Conservation (phyloP, 331 rosid species). For the Cydonia oblonga region DNA sequence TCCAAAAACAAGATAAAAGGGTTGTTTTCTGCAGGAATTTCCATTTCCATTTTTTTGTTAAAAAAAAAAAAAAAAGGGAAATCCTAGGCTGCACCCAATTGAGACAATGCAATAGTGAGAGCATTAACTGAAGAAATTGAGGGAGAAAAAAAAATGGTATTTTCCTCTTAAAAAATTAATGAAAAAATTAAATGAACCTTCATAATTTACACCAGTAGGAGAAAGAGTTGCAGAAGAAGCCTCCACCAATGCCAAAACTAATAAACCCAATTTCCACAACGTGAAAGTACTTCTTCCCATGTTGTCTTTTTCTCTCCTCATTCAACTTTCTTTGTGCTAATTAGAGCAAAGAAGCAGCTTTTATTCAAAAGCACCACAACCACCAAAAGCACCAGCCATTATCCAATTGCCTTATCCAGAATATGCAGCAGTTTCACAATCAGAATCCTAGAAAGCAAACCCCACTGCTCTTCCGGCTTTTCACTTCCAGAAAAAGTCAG, state of each 20-base stretch:
- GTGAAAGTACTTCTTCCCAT: constrained; percentile 34
- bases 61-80: no score
- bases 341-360: constrained; percentile 10
- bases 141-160: not conserved
- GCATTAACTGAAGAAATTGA: constrained; percentile 2
- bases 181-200: constrained; percentile 54
- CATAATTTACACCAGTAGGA: constrained; percentile 91
- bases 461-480: constrained; percentile 6
- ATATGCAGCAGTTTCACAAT: constrained; percentile 19
- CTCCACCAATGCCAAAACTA: constrained; percentile 41
- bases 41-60: not conserved
- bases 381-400: constrained; percentile 30
- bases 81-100: not conserved
- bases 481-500: constrained; percentile 5
- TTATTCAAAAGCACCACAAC: constrained; percentile 28
- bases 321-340: constrained; percentile 18
- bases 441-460: constrained; percentile 32
- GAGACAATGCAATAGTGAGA: not conserved
- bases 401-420: constrained; percentile 35
- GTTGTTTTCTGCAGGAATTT: not conserved
- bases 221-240: constrained; percentile 75
- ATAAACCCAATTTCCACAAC: constrained; percentile 38
- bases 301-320: constrained; percentile 11
- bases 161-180: not conserved
- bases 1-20: not conserved